Evolutionary conservation across 2,329 filamentous ascomycete genomes (phyloP), one percentile per base, ranked within the genome.

Genomic region (Neoascochyta sp.): DNA sequence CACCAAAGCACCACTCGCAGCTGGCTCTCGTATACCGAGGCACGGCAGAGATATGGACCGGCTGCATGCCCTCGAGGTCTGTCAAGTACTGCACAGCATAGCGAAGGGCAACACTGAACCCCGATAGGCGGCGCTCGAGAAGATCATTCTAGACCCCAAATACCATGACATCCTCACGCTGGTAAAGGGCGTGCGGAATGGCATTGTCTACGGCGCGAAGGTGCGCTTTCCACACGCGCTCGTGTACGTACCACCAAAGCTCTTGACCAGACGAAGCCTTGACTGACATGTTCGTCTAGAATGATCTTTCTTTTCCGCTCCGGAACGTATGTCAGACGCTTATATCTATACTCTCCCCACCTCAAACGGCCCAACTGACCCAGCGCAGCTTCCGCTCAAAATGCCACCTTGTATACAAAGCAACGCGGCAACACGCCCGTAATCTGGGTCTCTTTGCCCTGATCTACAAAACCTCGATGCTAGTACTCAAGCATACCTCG

Each of bases 291-390:
- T n/a, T n/a, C n/a, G n/a, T n/a, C n/a, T 25, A 88, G 84, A 29
- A 98, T 98, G 90, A 87, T 95, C 47, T 84, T 96, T 51, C 78
- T 98, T 48, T 98, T 98, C 72, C 86, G 92, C 49, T 87, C 83
- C 7, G 92, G 90, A 68, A 83, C 84, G 75, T 86, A 75, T 54
- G 78, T 73, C n/a, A 36, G 18, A 4, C 21, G 7, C 16, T 25
- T 24, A 20, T 17, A 21, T 15, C 16, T 10, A 12, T 20, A 15
- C 19, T 27, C 18, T 22, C 16, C 16, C 20, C 11, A 9, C 6
- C 36, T 13, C 23, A 23, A 1, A 26, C 5, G 3, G 16, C 18
- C 21, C 22, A 33, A 28, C 37, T 42, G 25, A 35, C 42, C 6
- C 16, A 11, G n/a, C 24, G 5, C 41, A 77, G 69, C 27, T 63